These are phyloP conservation scores for Sutorius australiensis DNA, from an alignment of 768 basidiomycete species.

Conservation along the genomic window DNA sequence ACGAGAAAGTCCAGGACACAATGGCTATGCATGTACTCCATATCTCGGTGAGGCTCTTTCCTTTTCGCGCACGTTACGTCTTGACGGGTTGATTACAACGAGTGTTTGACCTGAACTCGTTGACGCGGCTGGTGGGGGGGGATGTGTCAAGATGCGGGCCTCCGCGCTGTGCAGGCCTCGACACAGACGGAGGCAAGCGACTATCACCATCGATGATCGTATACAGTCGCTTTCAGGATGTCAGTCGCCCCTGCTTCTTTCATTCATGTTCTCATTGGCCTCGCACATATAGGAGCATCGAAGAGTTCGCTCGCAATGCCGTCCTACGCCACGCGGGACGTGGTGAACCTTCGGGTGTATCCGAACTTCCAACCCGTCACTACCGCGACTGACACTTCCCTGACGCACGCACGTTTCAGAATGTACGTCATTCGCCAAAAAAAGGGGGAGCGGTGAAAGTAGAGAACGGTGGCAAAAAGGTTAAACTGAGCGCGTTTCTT, in stretches of 20 bases:
- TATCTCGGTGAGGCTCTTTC: background rate
- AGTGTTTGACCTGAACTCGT: background rate
- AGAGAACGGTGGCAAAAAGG: slow-evolving; percentile 2
- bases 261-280: background rate
- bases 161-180: background rate
- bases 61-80: background rate
- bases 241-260: background rate
- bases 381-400: background rate
- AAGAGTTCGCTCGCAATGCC: background rate
- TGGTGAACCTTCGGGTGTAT: background rate
- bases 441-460: background rate
- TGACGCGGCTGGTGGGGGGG: background rate
- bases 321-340: background rate
- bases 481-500: slow-evolving; percentile 5
- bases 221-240: background rate
- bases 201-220: background rate
- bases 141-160: background rate
- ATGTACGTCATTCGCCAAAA: background rate
- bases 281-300: background rate
- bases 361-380: background rate
- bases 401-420: background rate
- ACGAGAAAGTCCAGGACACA: background rate
- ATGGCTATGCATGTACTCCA: background rate
- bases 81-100: background rate
- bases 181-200: background rate